Base-by-base conservation (phyloP, 371 early-diverging fungal genomes). In the Mucor sp. region DNA sequence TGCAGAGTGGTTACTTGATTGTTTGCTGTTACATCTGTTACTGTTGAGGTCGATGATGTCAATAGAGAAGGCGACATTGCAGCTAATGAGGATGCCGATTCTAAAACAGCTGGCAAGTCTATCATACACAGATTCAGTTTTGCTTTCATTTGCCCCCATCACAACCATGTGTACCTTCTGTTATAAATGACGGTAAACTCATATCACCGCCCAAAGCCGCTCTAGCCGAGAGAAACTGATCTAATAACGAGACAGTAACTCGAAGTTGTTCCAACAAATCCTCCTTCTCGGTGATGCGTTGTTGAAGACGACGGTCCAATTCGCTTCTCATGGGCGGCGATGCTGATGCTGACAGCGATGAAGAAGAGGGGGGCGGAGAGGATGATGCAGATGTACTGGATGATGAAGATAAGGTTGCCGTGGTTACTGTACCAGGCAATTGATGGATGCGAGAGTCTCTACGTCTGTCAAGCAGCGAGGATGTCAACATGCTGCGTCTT, bases 201-300 rank as follows among this genome's bases (percentile, higher is more conserved):
- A 58, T 37, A 47, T 74, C 69, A 19, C 70, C 39, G 2, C 77
- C 75, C 25, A 68, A 59, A 25, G 73, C 68, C 1, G 74, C 65
- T 53, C 77, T 74, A 8, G 77, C 74, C 8, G 75, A 63, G 21
- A 80, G 60, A 48, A 80, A 77, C 53, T 80, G 77, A 56, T 77
- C 80, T 6, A 80, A 66, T 25, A 80, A 35, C 21, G 69, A 60
- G 4, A 68, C 75, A 9, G 79, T 79, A 27, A 73, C 65, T 62
- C 74, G 70, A 19, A 77, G 60, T 44, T 79, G 82, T 65, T 70
- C 72, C 25, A 79, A 35, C 27, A 79, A 57, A 70, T 75, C 74
- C 62, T 72, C 77, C 27, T 81, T 75, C 44, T 75, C 75, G 21
- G 56, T 50, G 23, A 81, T 72, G 37, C 76, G 63, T 15, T 68